Evolutionary conservation across 148 eudicot species (phyloP).

Genomic region (Rhododendron mucronatum): DNA sequence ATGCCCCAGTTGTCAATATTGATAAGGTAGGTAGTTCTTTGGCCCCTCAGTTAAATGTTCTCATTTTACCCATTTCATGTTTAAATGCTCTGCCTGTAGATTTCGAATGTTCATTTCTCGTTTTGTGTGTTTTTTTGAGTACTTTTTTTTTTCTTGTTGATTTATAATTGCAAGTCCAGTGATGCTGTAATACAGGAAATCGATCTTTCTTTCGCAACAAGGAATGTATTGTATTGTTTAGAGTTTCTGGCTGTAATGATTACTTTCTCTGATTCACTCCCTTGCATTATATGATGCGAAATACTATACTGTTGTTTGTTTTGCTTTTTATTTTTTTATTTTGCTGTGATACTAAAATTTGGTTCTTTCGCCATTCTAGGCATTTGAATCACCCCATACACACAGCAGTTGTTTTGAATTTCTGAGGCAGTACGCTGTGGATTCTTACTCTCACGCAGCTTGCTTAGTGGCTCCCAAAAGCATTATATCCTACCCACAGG

Average conservation of each 20-base stretch:
- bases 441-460: slow-evolving; percentile 76
- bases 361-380: slow-evolving; percentile 38
- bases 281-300: neutral
- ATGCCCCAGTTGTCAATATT: slow-evolving; percentile 84
- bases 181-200: no score
- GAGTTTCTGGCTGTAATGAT: neutral
- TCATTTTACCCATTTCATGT: neutral
- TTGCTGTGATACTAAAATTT: neutral
- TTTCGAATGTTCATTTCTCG: neutral
- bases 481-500: slow-evolving; percentile 96
- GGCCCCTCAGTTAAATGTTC: neutral
- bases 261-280: neutral
- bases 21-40: slow-evolving; percentile 57
- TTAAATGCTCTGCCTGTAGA: neutral
- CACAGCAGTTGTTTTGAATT: slow-evolving; percentile 76
- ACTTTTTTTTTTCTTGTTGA: neutral
- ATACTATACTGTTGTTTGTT: neutral
- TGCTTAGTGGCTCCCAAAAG: slow-evolving; percentile 81
- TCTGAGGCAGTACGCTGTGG: slow-evolving; percentile 86
- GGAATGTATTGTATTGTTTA: neutral
- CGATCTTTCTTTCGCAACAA: no score
- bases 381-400: slow-evolving; percentile 96
- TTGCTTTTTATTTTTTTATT: neutral
- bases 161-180: neutral
- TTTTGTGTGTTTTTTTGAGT: slow-evolving; percentile 3